These are phyloP conservation scores for Mortierella polycephala DNA, from an alignment of 371 early-diverging fungal genomes.

Conservation along the genomic window DNA sequence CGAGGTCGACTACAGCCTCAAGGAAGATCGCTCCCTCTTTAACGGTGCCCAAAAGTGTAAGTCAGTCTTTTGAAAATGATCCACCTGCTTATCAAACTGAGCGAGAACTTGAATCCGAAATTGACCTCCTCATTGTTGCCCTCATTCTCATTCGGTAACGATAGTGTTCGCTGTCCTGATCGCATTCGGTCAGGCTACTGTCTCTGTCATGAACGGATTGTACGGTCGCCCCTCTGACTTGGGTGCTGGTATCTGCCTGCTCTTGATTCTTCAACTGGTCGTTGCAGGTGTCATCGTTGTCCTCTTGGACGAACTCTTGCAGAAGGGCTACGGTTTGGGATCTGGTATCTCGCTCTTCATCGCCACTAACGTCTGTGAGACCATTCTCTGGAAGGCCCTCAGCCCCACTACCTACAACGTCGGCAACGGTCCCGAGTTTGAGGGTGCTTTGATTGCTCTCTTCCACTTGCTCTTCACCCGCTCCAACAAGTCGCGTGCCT, in stretches of 20 bases:
- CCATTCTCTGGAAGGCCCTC: constrained; percentile 99
- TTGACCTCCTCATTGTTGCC: background rate
- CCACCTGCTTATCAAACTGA: too few relatives aligned
- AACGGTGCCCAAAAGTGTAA: constrained; percentile 97
- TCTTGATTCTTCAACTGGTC: constrained; percentile 97
- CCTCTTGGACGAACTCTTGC: constrained; percentile 99
- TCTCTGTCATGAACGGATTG: constrained; percentile 98
- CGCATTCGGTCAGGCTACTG: constrained; percentile 98
- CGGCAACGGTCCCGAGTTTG: constrained; percentile 98
- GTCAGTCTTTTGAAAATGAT: constrained; percentile 31
- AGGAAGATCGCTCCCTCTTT: constrained; percentile 99
- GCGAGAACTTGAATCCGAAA: background rate
- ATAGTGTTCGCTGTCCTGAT: constrained; percentile 91
- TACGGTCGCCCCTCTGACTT: constrained; percentile 97
- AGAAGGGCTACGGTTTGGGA: constrained; percentile 99
- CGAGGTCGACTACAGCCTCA: constrained; percentile 97
- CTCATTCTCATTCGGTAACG: background rate
- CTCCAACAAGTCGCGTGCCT: constrained; percentile 96
- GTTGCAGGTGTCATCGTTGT: constrained; percentile 98
- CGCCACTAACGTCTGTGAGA: constrained; percentile 99
- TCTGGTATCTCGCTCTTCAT: constrained; percentile 99
- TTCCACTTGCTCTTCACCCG: constrained; percentile 97
- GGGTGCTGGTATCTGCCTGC: constrained; percentile 92
- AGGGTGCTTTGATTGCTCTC: constrained; percentile 97
- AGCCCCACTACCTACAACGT: constrained; percentile 97